phyloP scores from a whole-genome alignment of 371 early-diverging fungal species.

The Quaeritorhiza haematococci region DNA sequence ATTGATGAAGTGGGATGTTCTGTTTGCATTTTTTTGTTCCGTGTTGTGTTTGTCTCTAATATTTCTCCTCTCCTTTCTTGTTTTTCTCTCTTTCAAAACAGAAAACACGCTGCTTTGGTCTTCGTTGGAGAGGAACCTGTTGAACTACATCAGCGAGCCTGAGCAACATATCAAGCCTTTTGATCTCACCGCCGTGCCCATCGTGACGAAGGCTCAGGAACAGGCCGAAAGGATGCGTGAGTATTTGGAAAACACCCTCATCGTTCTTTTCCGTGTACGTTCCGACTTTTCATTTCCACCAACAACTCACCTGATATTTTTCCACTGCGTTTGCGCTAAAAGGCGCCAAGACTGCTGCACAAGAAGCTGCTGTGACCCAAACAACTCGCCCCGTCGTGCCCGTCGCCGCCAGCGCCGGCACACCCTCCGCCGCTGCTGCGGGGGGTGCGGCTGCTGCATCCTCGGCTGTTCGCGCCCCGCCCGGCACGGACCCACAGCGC shows the following conservation, averaged over 20 bases:
- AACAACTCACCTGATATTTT: neutral
- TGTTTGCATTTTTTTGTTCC: neutral
- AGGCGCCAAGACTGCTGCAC: conserved; percentile 13
- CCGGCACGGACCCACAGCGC: conserved; percentile 29
- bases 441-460: conserved; percentile 15
- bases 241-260: conserved; percentile 1
- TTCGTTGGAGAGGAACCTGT: conserved; percentile 79
- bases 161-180: conserved; percentile 62
- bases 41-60: neutral
- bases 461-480: no score
- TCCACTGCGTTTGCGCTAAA: neutral
- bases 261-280: neutral
- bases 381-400: conserved; percentile 15
- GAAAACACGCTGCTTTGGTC: conserved; percentile 82
- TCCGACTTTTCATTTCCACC: neutral
- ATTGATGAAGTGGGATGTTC: no score
- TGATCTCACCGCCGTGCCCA: conserved; percentile 73
- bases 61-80: neutral
- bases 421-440: conserved; percentile 31
- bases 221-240: conserved; percentile 40
- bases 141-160: conserved; percentile 69
- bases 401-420: conserved; percentile 28
- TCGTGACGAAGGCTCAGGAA: conserved; percentile 77
- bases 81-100: conserved; percentile 11
- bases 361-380: conserved; percentile 2